Percentiles rank a stretch among this genome's conserved stretches.
Conservation (phyloP, 129 eudicot species). For the Daucus carota region DNA sequence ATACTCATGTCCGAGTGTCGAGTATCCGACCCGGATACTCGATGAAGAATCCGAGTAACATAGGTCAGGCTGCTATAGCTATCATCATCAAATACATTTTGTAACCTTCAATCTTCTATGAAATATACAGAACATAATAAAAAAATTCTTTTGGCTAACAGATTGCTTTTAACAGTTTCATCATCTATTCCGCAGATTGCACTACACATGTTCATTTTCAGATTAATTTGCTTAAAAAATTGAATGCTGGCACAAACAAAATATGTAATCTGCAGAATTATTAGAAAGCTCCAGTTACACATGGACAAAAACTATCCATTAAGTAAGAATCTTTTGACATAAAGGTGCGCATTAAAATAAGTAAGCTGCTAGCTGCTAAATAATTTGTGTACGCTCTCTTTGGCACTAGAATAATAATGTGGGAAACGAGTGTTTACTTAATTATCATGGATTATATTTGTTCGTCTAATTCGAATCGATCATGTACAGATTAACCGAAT, state of each 20-base stretch:
- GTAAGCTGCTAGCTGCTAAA: slow-evolving; percentile 1
- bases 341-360: not conserved
- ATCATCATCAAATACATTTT: not conserved
- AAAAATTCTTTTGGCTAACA: no score
- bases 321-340: not conserved
- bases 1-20: no score
- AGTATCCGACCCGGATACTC: no score
- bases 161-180: no score
- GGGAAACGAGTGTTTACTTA: no score
- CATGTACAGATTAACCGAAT: no score
- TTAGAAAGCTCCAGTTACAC: not conserved
- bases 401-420: no score
- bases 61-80: no score
- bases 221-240: not conserved
- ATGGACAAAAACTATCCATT: not conserved
- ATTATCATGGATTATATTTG: no score
- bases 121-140: no score
- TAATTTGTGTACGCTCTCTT: not conserved
- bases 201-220: not conserved
- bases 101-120: not conserved
- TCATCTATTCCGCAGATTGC: not conserved
- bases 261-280: not conserved
- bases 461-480: no score
- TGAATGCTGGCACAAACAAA: not conserved
- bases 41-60: no score